phyloP scores from a whole-genome alignment of 2,329 filamentous ascomycete genomes.

The Aspergillus pseudoglaucus region DNA sequence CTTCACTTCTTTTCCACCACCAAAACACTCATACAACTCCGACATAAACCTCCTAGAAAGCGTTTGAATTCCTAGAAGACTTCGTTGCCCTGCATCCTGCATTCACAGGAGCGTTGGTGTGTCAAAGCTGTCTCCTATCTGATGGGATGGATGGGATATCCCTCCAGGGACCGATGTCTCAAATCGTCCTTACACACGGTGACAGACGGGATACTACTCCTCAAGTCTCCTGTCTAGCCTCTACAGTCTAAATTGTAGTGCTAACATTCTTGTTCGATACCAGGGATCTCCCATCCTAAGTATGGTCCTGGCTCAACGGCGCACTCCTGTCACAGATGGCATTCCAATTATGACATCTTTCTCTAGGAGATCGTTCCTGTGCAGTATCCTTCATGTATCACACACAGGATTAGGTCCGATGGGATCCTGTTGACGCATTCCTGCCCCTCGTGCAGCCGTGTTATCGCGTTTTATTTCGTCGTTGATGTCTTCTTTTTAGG shows the following conservation, averaged over 20 bases:
- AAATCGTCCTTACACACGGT: not conserved
- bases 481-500: conserved; percentile 7
- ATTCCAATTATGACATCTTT: conserved; percentile 1
- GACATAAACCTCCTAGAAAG: too few species aligned
- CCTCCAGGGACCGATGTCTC: not conserved
- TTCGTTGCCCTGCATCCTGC: not conserved
- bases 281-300: too few species aligned
- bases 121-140: not conserved
- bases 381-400: not conserved
- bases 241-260: too few species aligned
- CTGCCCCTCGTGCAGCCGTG: conserved; percentile 7
- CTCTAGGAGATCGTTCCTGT: not conserved
- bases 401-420: not conserved
- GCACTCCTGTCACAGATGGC: not conserved
- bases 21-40: too few species aligned
- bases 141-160: not conserved
- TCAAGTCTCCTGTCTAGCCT: not conserved
- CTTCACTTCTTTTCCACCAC: too few species aligned
- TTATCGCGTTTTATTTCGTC: conserved; percentile 7
- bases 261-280: too few species aligned
- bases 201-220: not conserved
- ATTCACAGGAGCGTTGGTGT: not conserved
- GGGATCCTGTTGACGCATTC: conserved; percentile 7
- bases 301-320: not conserved
- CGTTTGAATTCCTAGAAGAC: too few species aligned